A percentile compares a stretch with the other conserved stretches of the same genome.
phyloP scores from a whole-genome alignment of 169 alveolate species.

The Eimeria praecox region DNA sequence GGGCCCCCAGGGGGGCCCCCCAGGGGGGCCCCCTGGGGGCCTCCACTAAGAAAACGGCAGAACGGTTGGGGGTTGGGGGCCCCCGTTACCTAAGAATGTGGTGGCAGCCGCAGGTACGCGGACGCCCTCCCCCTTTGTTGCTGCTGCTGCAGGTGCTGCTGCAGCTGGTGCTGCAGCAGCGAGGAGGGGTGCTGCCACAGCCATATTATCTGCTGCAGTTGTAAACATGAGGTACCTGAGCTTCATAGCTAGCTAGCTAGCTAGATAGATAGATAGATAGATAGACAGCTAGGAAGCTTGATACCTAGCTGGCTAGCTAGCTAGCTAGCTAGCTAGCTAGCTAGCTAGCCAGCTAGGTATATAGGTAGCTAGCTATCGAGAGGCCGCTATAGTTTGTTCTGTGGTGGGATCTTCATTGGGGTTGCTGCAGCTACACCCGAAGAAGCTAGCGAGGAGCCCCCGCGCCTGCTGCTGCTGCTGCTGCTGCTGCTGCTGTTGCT shows the following conservation, averaged over 20 bases:
- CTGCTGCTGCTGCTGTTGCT: constrained; percentile 58
- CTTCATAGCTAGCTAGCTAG: not conserved
- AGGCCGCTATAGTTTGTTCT: not conserved
- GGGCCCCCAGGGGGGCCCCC: too few species aligned
- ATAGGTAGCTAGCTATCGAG: not conserved
- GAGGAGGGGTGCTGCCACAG: not conserved
- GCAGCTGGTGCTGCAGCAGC: constrained; percentile 13
- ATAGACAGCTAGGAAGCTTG: not conserved
- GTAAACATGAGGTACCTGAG: not conserved
- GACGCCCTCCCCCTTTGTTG: not conserved
- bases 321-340: not conserved
- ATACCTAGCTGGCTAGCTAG: not conserved
- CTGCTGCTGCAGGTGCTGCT: constrained; percentile 1
- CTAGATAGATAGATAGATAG: not conserved
- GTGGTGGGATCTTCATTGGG: not conserved
- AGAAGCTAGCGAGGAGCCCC: not conserved
- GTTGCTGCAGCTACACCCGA: not conserved
- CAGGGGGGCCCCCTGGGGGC: too few species aligned
- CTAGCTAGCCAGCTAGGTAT: not conserved
- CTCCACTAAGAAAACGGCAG: too few species aligned
- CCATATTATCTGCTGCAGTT: not conserved
- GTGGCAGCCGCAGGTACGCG: not conserved
- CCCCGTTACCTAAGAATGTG: too few species aligned
- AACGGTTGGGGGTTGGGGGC: too few species aligned
- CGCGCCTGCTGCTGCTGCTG: constrained; percentile 34